Evolutionary conservation across 768 basidiomycete species (phyloP).

Genomic region (Mrakia frigida): DNA sequence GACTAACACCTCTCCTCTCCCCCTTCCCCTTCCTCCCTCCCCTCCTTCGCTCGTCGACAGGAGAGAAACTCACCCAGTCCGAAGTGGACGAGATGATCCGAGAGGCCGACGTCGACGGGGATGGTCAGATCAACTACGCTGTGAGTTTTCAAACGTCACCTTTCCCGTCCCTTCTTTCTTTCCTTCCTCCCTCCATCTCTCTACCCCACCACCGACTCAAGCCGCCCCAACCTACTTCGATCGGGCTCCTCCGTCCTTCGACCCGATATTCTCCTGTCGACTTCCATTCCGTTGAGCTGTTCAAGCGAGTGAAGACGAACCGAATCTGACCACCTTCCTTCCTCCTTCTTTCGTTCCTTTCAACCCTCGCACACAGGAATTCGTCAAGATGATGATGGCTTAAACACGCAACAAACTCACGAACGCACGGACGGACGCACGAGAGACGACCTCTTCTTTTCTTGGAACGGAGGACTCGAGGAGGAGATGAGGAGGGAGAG

Average conservation of each 20-base stretch:
- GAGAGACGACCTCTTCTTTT: too few relatives aligned
- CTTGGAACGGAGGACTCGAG: too few relatives aligned
- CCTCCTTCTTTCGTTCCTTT: not conserved
- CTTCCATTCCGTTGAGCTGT: too few relatives aligned
- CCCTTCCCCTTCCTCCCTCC: constrained; percentile 35
- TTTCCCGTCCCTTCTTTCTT: not conserved
- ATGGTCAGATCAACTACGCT: constrained; percentile 57
- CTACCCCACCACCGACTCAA: too few relatives aligned
- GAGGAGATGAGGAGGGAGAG: too few relatives aligned
- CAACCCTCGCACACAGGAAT: not conserved
- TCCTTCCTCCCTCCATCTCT: too few relatives aligned
- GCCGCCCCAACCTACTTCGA: too few relatives aligned
- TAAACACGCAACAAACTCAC: not conserved
- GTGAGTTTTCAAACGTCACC: not conserved
- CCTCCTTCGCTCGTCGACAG: constrained; percentile 42
- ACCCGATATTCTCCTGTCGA: too few relatives aligned
- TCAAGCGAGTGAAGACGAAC: too few relatives aligned
- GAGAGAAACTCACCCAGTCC: constrained; percentile 76
- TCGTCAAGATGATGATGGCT: constrained; percentile 24
- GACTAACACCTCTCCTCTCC: not conserved
- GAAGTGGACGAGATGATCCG: constrained; percentile 97
- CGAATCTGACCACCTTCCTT: too few relatives aligned
- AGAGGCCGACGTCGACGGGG: constrained; percentile 89
- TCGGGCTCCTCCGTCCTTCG: too few relatives aligned
- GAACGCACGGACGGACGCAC: not conserved